phyloP scores from a whole-genome alignment of 345 rosid genomes.

The Murraya koenigii region DNA sequence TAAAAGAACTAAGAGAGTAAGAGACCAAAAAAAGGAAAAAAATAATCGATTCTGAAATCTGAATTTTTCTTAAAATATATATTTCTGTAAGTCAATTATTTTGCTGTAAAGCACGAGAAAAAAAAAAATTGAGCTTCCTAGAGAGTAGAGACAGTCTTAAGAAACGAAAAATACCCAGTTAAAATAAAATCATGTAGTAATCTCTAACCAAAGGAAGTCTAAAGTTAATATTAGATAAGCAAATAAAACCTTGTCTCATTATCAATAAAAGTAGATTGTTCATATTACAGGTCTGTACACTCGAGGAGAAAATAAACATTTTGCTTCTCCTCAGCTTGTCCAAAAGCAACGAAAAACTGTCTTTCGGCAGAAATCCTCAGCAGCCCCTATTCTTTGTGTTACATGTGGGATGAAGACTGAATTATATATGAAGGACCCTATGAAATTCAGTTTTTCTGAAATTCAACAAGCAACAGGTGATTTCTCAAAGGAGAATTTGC shows the following conservation, averaged over 20 bases:
- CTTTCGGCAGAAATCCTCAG: slow-evolving; percentile 24
- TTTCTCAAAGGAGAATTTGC: slow-evolving; percentile 42
- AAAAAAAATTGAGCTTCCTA: background rate
- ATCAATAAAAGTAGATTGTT: background rate
- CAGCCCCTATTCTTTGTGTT: slow-evolving; percentile 50
- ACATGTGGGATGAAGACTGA: slow-evolving; percentile 52
- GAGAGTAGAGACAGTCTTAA: background rate
- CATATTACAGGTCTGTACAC: background rate
- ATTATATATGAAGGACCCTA: slow-evolving; percentile 40
- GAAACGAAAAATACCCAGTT: background rate
- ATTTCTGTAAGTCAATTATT: too few species aligned
- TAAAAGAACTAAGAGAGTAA: too few species aligned
- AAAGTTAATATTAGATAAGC: background rate
- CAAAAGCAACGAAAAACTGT: slow-evolving; percentile 10
- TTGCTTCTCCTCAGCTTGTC: slow-evolving; percentile 4
- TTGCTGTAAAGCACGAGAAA: too few species aligned
- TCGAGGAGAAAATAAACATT: background rate
- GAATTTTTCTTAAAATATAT: too few species aligned
- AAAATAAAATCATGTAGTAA: background rate
- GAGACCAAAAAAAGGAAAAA: too few species aligned
- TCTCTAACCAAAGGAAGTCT: background rate
- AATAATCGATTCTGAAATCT: too few species aligned
- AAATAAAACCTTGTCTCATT: background rate
- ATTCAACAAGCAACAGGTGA: slow-evolving; percentile 50
- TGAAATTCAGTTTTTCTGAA: slow-evolving; percentile 44